A percentile compares a stretch with the other conserved stretches of the same genome.
Evolutionary conservation across 495 filamentous ascomycete species (phyloP).

Genomic region (Xylaria sp.): DNA sequence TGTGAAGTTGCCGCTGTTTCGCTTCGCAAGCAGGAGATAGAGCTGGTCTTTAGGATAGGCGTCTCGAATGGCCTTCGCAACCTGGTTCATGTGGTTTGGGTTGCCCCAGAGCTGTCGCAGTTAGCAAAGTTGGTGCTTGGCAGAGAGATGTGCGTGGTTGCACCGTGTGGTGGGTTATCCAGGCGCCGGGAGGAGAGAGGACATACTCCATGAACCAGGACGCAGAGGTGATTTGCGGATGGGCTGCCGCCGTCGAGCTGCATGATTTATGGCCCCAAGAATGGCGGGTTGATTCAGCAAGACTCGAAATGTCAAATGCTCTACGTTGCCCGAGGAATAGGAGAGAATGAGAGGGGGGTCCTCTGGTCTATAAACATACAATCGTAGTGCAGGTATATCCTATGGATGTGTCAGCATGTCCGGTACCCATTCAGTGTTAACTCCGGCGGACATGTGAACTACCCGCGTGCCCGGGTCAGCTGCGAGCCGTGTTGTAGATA

Average conservation of each 20-base stretch:
- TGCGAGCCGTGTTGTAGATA: not conserved
- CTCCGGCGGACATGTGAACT: slow-evolving; percentile 22
- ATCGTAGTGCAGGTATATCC: not conserved
- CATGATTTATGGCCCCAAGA: slow-evolving; percentile 23
- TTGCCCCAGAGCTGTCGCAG: slow-evolving; percentile 84
- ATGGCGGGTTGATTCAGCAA: not conserved
- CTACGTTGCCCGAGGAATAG: not conserved
- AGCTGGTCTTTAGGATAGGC: slow-evolving; percentile 68
- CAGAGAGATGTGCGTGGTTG: slow-evolving; percentile 19
- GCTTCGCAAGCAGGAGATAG: slow-evolving; percentile 76
- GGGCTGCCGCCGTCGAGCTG: slow-evolving; percentile 49
- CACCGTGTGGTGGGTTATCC: not conserved
- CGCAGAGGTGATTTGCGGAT: slow-evolving; percentile 76
- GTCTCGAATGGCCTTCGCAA: slow-evolving; percentile 71
- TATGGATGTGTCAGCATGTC: slow-evolving; percentile 9
- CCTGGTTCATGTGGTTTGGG: slow-evolving; percentile 76
- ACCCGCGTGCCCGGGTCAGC: slow-evolving; percentile 18
- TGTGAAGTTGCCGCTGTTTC: slow-evolving; percentile 82
- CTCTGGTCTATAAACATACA: not conserved
- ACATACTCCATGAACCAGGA: slow-evolving; percentile 92
- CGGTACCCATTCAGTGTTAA: not conserved
- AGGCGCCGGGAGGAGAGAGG: slow-evolving; percentile 9
- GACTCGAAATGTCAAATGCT: not conserved
- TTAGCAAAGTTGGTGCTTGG: slow-evolving; percentile 32
- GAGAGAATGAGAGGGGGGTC: not conserved